Base-by-base conservation (phyloP, 2,329 filamentous ascomycete species). In the Pyrenophora seminiperda region DNA sequence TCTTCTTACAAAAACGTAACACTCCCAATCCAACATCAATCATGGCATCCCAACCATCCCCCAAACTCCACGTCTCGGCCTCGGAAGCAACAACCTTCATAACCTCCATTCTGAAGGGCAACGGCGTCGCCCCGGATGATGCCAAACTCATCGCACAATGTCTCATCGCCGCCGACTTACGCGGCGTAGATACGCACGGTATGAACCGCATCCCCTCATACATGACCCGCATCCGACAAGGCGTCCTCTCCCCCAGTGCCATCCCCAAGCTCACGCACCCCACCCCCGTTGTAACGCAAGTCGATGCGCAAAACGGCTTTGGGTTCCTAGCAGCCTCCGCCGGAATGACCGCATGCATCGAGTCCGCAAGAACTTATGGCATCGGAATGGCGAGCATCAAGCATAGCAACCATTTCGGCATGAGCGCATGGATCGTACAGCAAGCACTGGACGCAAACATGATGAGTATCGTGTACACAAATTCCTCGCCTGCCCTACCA, bases 341-440 rank as follows among this genome's bases (percentile, higher is more conserved):
- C 39, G 89, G 81, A 18, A 92, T 93, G 84, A 68, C 71, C 0
- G 78, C 79, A 0, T 89, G 88, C 0, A 83, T 91, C 38, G 78
- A 82, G 10, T 85, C 88, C 72, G 89, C 89, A 0, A 73, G 76
- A 19, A 70, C 73, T 1, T 86, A 80, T 62, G 90, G 90, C 9
- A 89, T 93, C 50, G 90, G 89, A 17, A 85, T 94, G 82, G 86
- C 87, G 0, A 84, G 82, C 52, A 79, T 93, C 62, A 88, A 85
- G 70, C 86, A 87, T 70, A 89, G 85, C 24, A 93, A 93, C 62
- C 90, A 94, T 70, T 93, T 89, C 63, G 90, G 90, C 48, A 94
- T 93, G 90, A 82, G 81, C 5, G 89, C 90, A 0, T 92, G 88
- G 87, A 67, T 91, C 0, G 88, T 91, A 6, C 86, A 90, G 69